Conservation (phyloP, 2,329 filamentous ascomycete species). For the Aureobasidium pullulans region DNA sequence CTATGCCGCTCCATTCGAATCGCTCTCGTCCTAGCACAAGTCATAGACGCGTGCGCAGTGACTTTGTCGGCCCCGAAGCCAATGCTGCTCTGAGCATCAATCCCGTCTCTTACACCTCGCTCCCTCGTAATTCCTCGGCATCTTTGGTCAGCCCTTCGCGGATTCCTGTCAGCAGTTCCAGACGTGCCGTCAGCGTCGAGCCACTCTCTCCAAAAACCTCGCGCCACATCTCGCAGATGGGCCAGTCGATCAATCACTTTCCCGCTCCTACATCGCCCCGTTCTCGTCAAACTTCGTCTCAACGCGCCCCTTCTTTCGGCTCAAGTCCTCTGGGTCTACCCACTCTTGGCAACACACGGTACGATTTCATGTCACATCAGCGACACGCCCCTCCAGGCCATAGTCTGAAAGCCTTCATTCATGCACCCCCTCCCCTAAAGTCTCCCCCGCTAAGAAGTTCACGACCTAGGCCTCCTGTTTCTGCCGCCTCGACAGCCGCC, state of each 20-base stretch:
- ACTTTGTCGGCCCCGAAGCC: not conserved
- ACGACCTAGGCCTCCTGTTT: constrained; percentile 70
- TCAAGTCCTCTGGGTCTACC: constrained; percentile 14
- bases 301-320: constrained; percentile 16
- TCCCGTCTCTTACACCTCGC: not conserved
- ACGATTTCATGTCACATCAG: constrained; percentile 30
- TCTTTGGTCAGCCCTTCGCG: constrained; percentile 19
- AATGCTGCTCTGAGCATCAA: not conserved
- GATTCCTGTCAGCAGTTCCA: constrained; percentile 24
- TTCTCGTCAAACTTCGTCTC: not conserved
- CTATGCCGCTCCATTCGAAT: not conserved
- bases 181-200: constrained; percentile 1
- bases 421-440: constrained; percentile 60
- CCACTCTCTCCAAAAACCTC: constrained; percentile 5
- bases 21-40: not conserved
- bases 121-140: not conserved
- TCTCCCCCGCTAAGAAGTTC: constrained; percentile 77
- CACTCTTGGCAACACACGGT: constrained; percentile 26
- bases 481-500: constrained; percentile 62
- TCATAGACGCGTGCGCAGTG: constrained; percentile 8
- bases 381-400: constrained; percentile 27
- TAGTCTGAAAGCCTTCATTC: constrained; percentile 63
- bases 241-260: constrained; percentile 4
- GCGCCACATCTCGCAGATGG: constrained; percentile 7
- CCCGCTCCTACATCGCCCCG: constrained; percentile 5